Base-by-base conservation (phyloP, 2,329 filamentous ascomycete species). In the Chaetomiaceae sp. region DNA sequence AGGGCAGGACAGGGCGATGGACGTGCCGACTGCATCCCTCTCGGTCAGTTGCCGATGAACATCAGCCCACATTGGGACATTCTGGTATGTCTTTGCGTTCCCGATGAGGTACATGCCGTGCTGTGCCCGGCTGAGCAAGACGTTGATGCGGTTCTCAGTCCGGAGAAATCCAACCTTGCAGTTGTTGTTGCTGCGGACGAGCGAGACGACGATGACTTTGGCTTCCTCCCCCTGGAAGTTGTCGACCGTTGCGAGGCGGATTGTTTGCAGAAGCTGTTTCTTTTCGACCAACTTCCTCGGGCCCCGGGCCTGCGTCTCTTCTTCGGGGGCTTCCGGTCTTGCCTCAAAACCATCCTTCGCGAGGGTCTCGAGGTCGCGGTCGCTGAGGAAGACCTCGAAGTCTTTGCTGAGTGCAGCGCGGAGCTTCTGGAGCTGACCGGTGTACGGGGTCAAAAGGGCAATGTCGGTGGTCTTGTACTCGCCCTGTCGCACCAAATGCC, bases 151-250 rank as follows among this genome's bases (percentile, higher is more conserved):
- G 59, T 90, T 87, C 0, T 76, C 70, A 0, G 82, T 84, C 23
- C 71, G 77, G 1, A 91, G 70, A 54, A 90, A 91, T 0, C 87
- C 87, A 16, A 78, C 77, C 5, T 75, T 78, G 8, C 68, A 70
- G 7, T 76, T 61, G 0, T 65, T 56, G 58, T 91, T 91, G 67
- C 85, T 88, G 36, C 87, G 78, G 0, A 89, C 85, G 0, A 91
- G 71, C 0, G 84, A 87, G 0, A 90, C 71, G 2, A 91, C 72
- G 0, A 91, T 73, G 8, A 91, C 71, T 47, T 87, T 84, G 1
- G 82, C 83, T 61, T 91, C 86, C 62, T 91, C 86, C 0, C 87
- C 87, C 60, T 91, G 86, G 51, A 89, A 90, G 58, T 90, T 90
- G 64, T 89, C 85, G 0, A 89, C 78, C 0, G 84, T 89, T 0